phyloP scores from a whole-genome alignment of 371 early-diverging fungal genomes.

The Smittium culicis region DNA sequence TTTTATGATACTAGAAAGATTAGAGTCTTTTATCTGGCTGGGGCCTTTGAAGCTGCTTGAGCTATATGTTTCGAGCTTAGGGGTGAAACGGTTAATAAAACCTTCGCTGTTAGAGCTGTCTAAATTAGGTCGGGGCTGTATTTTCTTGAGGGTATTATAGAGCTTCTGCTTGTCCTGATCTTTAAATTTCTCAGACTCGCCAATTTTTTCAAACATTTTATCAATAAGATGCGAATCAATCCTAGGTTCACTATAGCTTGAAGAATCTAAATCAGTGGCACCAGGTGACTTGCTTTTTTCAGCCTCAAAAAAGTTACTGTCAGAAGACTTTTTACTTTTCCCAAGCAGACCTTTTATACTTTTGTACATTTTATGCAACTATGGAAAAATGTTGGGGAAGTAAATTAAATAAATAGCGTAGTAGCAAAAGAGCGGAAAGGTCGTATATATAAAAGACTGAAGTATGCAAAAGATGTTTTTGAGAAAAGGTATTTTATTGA shows the following conservation, averaged over 20 bases:
- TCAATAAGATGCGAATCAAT: background rate
- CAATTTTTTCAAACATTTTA: background rate
- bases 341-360: background rate
- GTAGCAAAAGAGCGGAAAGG: no score
- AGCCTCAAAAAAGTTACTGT: background rate
- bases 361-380: background rate
- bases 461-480: no score
- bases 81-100: background rate
- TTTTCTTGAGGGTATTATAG: background rate
- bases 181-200: background rate
- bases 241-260: background rate
- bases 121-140: background rate
- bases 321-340: background rate
- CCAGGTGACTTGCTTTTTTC: background rate
- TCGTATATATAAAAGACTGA: no score
- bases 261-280: background rate
- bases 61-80: background rate
- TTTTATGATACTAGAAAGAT: no score
- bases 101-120: background rate
- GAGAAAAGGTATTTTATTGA: no score
- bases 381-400: no score
- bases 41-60: background rate
- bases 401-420: no score
- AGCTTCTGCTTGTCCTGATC: background rate
- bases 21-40: no score